Percentiles rank a stretch among this genome's conserved stretches.
Conservation (phyloP, 495 filamentous ascomycete species). For the Aspergillus affinis region DNA sequence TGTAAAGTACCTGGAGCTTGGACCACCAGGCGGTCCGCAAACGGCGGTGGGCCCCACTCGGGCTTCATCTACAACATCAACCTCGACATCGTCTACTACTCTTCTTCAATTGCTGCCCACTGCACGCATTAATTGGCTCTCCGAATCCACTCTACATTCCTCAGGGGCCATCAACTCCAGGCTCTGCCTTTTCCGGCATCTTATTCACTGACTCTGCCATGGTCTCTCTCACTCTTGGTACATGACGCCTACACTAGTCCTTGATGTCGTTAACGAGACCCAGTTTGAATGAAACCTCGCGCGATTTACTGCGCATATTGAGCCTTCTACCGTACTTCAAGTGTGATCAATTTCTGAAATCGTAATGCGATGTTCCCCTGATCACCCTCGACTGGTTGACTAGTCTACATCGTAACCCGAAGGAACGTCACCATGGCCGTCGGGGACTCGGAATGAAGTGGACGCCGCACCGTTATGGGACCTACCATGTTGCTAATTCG, state of each 20-base stretch:
- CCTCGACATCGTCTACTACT: neutral
- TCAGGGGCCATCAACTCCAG: neutral
- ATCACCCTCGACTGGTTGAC: neutral
- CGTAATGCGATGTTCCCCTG: neutral
- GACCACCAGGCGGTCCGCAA: conserved; percentile 17
- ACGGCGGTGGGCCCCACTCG: conserved; percentile 14
- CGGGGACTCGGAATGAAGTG: neutral
- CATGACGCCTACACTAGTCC: neutral
- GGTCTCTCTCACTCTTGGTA: neutral
- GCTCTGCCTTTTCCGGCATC: neutral
- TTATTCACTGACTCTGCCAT: neutral
- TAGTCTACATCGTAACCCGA: neutral
- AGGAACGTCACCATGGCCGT: no score
- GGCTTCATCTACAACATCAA: neutral
- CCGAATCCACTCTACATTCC: neutral
- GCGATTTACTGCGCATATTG: neutral
- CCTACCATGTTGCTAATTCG: neutral
- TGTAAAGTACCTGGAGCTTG: neutral
- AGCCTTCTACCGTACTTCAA: neutral
- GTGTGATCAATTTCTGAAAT: neutral
- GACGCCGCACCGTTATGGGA: neutral
- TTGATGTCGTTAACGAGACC: neutral
- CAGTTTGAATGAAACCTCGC: neutral
- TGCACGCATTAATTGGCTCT: neutral
- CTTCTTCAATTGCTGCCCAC: neutral